These are phyloP conservation scores for Hapsidospora chrysogenum DNA, from an alignment of 495 filamentous ascomycete genomes.

Conservation along the genomic window DNA sequence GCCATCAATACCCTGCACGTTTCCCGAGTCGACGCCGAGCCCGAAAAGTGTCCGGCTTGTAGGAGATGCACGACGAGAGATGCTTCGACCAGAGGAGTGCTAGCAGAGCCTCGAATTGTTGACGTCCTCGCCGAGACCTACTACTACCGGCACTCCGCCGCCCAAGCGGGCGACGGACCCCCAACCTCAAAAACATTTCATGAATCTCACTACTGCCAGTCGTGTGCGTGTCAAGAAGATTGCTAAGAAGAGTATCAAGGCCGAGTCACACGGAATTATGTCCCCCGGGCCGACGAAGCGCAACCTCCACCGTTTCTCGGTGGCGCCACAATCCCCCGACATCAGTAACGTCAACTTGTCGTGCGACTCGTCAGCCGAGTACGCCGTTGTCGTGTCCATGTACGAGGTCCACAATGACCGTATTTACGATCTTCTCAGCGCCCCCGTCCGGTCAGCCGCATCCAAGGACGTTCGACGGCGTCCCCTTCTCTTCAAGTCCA, in stretches of 20 bases:
- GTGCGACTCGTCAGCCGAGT: constrained; percentile 58
- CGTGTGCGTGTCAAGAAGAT: constrained; percentile 19
- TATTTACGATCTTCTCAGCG: constrained; percentile 80
- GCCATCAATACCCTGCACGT: constrained; percentile 12
- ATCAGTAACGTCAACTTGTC: constrained; percentile 51
- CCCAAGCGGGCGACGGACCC: constrained; percentile 1
- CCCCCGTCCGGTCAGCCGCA: constrained; percentile 24
- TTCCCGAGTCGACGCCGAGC: constrained; percentile 6
- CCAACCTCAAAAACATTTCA: constrained; percentile 19
- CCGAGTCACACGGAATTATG: constrained; percentile 15
- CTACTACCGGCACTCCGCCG: background rate
- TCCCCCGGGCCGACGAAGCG: constrained; percentile 36
- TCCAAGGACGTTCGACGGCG: constrained; percentile 56
- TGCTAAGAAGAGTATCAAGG: constrained; percentile 23
- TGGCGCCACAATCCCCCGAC: constrained; percentile 55
- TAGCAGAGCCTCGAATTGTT: background rate
- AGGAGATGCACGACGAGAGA: constrained; percentile 6
- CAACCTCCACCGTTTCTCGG: constrained; percentile 41
- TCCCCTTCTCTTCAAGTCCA: constrained; percentile 72
- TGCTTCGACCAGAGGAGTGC: background rate
- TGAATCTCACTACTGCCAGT: constrained; percentile 21
- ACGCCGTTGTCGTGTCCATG: constrained; percentile 85
- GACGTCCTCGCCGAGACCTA: background rate
- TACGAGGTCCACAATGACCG: constrained; percentile 99
- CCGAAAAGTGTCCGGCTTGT: constrained; percentile 23